Evolutionary conservation across 208 protist genomes (phyloP).

Genomic region (Spongospora subterranea): DNA sequence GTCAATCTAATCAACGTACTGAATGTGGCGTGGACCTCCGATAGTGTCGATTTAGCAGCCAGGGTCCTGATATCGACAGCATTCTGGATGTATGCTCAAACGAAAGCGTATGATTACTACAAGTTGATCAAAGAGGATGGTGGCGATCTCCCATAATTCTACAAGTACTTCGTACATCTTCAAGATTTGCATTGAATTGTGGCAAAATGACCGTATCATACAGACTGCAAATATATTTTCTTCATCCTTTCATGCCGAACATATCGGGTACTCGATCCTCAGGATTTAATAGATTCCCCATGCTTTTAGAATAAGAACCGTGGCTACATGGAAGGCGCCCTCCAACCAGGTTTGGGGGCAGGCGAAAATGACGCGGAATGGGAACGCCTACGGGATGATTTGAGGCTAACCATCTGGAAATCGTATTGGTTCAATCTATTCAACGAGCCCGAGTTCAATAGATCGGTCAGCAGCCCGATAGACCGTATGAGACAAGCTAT

Average conservation of each 20-base stretch:
- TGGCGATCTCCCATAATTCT: not conserved
- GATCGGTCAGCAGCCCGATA: not conserved
- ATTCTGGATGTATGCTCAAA: not conserved
- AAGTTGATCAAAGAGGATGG: not conserved
- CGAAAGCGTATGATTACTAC: not conserved
- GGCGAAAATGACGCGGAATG: not conserved
- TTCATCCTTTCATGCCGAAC: not conserved
- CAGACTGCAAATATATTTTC: not conserved
- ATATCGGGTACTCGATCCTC: not conserved
- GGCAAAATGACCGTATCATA: not conserved
- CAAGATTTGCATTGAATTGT: not conserved
- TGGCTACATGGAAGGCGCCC: too few relatives aligned
- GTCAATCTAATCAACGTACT: not conserved
- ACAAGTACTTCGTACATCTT: not conserved
- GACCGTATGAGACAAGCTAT: not conserved
- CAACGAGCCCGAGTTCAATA: not conserved
- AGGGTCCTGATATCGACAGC: not conserved
- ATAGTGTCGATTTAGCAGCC: not conserved
- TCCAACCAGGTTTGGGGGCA: too few relatives aligned
- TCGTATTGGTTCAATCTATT: constrained; percentile 32
- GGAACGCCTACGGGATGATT: not conserved
- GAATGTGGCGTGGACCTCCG: not conserved
- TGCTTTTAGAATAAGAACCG: too few relatives aligned
- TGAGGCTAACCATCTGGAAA: not conserved
- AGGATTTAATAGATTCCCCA: not conserved